phyloP scores from a whole-genome alignment of 371 early-diverging fungal genomes.

The Umbelopsis sp. region DNA sequence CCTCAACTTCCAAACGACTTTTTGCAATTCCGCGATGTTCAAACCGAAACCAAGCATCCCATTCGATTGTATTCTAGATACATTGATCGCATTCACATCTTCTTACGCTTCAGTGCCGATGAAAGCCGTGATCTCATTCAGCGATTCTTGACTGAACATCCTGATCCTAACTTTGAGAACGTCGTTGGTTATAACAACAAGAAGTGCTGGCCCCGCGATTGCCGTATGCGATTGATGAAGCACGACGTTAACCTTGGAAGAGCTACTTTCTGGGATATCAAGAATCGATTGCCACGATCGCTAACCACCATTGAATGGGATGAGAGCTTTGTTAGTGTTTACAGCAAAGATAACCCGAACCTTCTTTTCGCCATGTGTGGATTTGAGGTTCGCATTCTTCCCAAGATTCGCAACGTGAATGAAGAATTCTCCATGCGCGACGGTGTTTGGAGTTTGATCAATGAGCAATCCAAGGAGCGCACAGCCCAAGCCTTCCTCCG shows the following conservation, averaged over 20 bases:
- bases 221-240: constrained; percentile 98
- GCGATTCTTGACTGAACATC: constrained; percentile 96
- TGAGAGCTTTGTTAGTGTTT: constrained; percentile 94
- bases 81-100: constrained; percentile 92
- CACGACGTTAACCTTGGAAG: constrained; percentile 85
- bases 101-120: constrained; percentile 92
- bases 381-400: constrained; percentile 90
- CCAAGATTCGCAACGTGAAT: constrained; percentile 82
- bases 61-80: constrained; percentile 96
- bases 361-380: constrained; percentile 91
- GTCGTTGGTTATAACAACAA: constrained; percentile 98
- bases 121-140: constrained; percentile 96
- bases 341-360: constrained; percentile 96
- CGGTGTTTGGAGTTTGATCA: constrained; percentile 96
- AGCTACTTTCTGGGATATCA: constrained; percentile 98
- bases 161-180: constrained; percentile 99
- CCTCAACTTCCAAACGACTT: constrained; percentile 95
- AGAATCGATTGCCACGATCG: constrained; percentile 95
- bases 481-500: constrained; percentile 96
- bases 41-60: constrained; percentile 94
- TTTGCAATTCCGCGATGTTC: constrained; percentile 92
- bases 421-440: constrained; percentile 93
- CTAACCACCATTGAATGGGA: constrained; percentile 98
- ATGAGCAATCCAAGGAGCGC: constrained; percentile 96
- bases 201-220: constrained; percentile 98